These are phyloP conservation scores for Blastobotrys serpentis DNA, from an alignment of 1,139 yeast species.

Conservation along the genomic window DNA sequence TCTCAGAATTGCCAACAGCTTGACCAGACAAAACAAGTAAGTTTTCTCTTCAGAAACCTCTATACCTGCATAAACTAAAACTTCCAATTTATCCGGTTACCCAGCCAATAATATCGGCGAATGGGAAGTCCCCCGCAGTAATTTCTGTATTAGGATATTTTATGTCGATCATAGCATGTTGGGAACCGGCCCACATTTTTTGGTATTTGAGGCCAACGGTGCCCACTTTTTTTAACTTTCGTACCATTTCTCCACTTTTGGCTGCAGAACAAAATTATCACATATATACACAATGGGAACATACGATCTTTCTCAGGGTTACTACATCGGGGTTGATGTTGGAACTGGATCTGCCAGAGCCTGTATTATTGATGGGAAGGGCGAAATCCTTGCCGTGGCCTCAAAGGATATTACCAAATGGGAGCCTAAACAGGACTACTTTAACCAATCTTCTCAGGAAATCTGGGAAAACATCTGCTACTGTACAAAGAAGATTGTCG, in stretches of 20 bases:
- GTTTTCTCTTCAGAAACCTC: too few species aligned
- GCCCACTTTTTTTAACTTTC: too few species aligned
- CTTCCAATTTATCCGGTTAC: conserved; percentile 1
- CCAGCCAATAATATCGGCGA: background rate
- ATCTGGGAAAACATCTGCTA: conserved; percentile 88
- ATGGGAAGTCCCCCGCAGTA: background rate
- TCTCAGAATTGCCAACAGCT: too few species aligned
- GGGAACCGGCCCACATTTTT: background rate
- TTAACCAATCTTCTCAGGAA: conserved; percentile 84
- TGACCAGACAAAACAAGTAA: too few species aligned
- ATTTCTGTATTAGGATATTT: background rate
- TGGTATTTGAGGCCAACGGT: too few species aligned
- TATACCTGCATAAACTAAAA: too few species aligned
- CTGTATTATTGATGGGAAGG: conserved; percentile 78
- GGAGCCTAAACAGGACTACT: conserved; percentile 50
- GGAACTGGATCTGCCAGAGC: conserved; percentile 98
- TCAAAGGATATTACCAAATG: conserved; percentile 73
- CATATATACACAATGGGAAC: background rate
- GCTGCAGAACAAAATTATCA: background rate
- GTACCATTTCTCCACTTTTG: background rate
- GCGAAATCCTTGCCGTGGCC: conserved; percentile 77
- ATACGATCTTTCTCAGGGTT: conserved; percentile 28
- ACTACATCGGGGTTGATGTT: conserved; percentile 91
- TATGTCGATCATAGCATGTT: background rate
- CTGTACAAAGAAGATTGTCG: conserved; percentile 71